phyloP scores from a whole-genome alignment of 768 basidiomycete genomes.

The Pisolithus marmoratus region DNA sequence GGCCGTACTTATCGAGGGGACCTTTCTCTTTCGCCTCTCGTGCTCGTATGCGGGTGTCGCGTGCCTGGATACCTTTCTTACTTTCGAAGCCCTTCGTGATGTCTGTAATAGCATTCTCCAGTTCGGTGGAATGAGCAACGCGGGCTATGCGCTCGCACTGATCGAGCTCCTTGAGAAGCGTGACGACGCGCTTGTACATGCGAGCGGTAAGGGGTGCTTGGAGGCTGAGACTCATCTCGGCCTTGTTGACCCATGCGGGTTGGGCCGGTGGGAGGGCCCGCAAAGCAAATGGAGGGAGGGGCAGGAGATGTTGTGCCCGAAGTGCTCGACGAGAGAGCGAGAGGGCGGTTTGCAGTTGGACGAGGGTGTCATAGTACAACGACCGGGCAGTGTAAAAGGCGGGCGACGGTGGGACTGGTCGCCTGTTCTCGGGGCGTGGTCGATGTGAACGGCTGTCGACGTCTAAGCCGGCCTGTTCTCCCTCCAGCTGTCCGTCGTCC shows the following conservation, averaged over 20 bases:
- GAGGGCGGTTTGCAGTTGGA: conserved; percentile 60
- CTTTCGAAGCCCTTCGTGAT: conserved; percentile 64
- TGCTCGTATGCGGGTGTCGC: conserved; percentile 23
- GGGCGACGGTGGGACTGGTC: conserved; percentile 52
- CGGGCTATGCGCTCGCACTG: conserved; percentile 54
- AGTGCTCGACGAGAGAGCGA: conserved; percentile 53
- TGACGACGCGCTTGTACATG: conserved; percentile 61
- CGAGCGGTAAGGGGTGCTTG: conserved; percentile 56
- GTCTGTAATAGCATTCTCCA: conserved; percentile 43
- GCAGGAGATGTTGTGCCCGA: conserved; percentile 61
- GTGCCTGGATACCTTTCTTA: conserved; percentile 47
- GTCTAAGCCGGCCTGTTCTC: background rate
- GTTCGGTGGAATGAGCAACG: conserved; percentile 51
- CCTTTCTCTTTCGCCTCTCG: conserved; percentile 41
- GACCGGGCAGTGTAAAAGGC: conserved; percentile 82
- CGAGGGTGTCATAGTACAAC: conserved; percentile 67
- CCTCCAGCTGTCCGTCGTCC: background rate
- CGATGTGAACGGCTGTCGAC: background rate
- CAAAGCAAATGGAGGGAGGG: conserved; percentile 68
- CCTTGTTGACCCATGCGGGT: conserved; percentile 64
- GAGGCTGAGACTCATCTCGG: conserved; percentile 54
- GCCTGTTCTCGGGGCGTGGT: background rate
- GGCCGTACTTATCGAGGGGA: conserved; percentile 66
- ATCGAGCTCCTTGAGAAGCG: conserved; percentile 61
- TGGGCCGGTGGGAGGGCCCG: conserved; percentile 51